phyloP scores from a whole-genome alignment of 345 rosid genomes.

The Zanthoxylum bungeanum region DNA sequence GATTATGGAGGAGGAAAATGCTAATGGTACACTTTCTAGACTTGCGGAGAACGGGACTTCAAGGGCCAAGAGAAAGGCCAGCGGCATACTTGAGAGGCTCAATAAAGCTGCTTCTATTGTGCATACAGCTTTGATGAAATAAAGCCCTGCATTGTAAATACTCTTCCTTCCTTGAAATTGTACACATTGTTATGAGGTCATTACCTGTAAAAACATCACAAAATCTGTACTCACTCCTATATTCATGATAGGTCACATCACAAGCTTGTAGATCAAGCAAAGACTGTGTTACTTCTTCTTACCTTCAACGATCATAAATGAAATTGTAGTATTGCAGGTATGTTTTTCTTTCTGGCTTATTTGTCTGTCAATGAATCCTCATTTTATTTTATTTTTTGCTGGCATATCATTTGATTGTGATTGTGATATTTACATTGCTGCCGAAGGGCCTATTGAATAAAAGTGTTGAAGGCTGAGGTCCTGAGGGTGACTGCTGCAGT shows the following conservation, averaged over 20 bases:
- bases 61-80: conserved; percentile 59
- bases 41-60: conserved; percentile 38
- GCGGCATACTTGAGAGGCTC: conserved; percentile 34
- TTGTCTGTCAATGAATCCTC: neutral
- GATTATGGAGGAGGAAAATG: conserved; percentile 35
- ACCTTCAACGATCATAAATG: neutral
- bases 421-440: neutral
- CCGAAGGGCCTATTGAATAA: neutral
- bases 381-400: neutral
- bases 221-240: neutral
- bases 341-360: neutral
- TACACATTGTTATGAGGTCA: conserved; percentile 8
- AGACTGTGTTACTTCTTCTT: neutral
- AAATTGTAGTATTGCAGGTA: neutral
- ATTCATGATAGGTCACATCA: conserved; percentile 9
- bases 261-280: conserved; percentile 5
- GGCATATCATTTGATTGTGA: neutral
- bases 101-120: conserved; percentile 20
- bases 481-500: too few species aligned
- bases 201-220: conserved; percentile 11
- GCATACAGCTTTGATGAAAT: conserved; percentile 16
- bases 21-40: conserved; percentile 35
- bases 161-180: conserved; percentile 1
- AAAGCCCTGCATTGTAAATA: neutral
- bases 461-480: neutral